phyloP scores from a whole-genome alignment of 2,329 filamentous ascomycete genomes.

The Lanzia echinophila region DNA sequence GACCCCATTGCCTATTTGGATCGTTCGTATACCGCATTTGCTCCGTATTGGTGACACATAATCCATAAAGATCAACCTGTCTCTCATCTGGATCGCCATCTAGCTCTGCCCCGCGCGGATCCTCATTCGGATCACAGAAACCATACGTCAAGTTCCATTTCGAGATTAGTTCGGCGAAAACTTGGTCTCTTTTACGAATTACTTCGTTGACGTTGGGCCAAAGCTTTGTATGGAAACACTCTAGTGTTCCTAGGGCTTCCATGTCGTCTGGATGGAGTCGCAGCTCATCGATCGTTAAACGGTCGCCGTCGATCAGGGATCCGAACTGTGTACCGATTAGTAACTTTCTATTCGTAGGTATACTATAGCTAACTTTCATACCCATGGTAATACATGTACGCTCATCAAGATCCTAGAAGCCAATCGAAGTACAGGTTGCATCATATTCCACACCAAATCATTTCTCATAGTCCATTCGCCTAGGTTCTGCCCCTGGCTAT shows the following conservation, averaged over 20 bases:
- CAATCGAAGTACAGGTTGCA: constrained; percentile 21
- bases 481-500: background rate
- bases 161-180: constrained; percentile 1
- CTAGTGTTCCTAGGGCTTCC: background rate
- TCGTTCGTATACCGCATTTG: constrained; percentile 3
- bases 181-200: background rate
- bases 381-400: constrained; percentile 13
- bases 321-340: constrained; percentile 9
- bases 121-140: constrained; percentile 11
- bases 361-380: constrained; percentile 1
- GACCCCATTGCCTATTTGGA: background rate
- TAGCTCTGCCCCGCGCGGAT: constrained; percentile 3
- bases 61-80: background rate
- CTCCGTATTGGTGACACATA: constrained; percentile 6
- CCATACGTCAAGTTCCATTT: constrained; percentile 4
- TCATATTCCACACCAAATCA: constrained; percentile 16
- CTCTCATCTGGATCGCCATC: background rate
- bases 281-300: background rate
- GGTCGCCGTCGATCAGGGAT: constrained; percentile 10
- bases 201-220: background rate
- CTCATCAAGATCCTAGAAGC: constrained; percentile 21
- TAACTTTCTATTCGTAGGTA: background rate
- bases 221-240: no score
- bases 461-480: constrained; percentile 13
- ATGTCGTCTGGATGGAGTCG: background rate